Percentiles rank a stretch among this genome's conserved stretches.
phyloP scores from a whole-genome alignment of 2,329 filamentous ascomycete genomes.

The Scedosporium boydii region DNA sequence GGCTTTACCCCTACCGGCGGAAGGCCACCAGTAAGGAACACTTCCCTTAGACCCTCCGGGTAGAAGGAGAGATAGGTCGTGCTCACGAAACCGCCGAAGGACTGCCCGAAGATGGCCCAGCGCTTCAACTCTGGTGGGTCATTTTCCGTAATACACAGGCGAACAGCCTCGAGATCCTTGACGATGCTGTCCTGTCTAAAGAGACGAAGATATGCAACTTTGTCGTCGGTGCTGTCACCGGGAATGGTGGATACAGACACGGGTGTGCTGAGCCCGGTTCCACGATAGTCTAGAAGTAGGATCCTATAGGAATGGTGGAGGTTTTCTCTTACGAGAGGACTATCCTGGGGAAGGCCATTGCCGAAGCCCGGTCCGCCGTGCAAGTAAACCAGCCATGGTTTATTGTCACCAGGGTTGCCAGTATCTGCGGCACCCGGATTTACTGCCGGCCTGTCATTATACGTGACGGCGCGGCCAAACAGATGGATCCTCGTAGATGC shows the following conservation, averaged over 20 bases:
- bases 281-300: constrained; percentile 82
- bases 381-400: constrained; percentile 61
- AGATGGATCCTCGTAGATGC: constrained; percentile 54
- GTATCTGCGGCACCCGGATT: constrained; percentile 26
- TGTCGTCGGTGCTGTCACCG: constrained; percentile 53
- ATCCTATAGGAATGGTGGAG: constrained; percentile 77
- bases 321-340: constrained; percentile 58
- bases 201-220: constrained; percentile 71
- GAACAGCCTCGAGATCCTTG: constrained; percentile 77
- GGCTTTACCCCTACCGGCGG: constrained; percentile 63
- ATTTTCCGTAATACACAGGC: constrained; percentile 61
- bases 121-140: constrained; percentile 61
- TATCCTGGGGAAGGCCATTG: constrained; percentile 60
- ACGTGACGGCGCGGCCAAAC: constrained; percentile 67
- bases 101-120: constrained; percentile 85
- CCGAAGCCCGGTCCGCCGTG: constrained; percentile 81
- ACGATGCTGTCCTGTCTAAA: constrained; percentile 91
- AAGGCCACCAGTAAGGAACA: constrained; percentile 76
- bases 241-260: constrained; percentile 59
- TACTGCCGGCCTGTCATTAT: constrained; percentile 52
- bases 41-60: constrained; percentile 69
- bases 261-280: constrained; percentile 76
- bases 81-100: constrained; percentile 81
- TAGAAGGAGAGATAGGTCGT: constrained; percentile 77
- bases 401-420: constrained; percentile 25